These are phyloP conservation scores for Boletus reticulatus DNA, from an alignment of 768 basidiomycete genomes.

Conservation along the genomic window DNA sequence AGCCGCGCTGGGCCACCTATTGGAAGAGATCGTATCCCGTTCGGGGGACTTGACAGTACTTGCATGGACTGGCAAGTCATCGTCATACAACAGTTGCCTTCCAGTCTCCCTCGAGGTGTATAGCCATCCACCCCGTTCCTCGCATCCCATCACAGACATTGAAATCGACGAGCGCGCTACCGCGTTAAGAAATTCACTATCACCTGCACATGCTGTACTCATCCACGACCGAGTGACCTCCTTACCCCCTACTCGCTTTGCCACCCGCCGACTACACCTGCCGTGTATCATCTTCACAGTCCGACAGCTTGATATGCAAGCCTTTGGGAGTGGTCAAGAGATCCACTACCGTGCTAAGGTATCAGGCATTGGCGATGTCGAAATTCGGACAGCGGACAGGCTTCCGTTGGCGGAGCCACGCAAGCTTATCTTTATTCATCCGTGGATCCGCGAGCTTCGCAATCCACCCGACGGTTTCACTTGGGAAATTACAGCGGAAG, in stretches of 20 bases:
- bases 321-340: background rate
- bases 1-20: slow-evolving; percentile 9
- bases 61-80: slow-evolving; percentile 11
- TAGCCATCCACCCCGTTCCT: background rate
- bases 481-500: background rate
- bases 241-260: background rate
- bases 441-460: slow-evolving; percentile 7
- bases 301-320: background rate
- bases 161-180: background rate
- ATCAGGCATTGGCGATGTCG: background rate
- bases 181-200: background rate
- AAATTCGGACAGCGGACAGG: background rate
- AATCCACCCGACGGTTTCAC: background rate
- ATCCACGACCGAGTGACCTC: background rate
- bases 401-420: background rate
- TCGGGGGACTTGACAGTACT: slow-evolving; percentile 5
- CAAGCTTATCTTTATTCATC: background rate
- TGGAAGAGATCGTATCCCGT: slow-evolving; percentile 12
- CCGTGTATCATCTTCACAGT: slow-evolving; percentile 3
- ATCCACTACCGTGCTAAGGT: background rate
- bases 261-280: background rate
- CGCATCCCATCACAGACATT: background rate
- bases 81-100: slow-evolving; percentile 14
- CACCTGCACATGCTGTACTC: background rate
- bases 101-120: slow-evolving; percentile 1